Evolutionary conservation across 805 yeast genomes (phyloP), one percentile per base, ranked within the genome.

Genomic region (Kodamaea neixiangensis): DNA sequence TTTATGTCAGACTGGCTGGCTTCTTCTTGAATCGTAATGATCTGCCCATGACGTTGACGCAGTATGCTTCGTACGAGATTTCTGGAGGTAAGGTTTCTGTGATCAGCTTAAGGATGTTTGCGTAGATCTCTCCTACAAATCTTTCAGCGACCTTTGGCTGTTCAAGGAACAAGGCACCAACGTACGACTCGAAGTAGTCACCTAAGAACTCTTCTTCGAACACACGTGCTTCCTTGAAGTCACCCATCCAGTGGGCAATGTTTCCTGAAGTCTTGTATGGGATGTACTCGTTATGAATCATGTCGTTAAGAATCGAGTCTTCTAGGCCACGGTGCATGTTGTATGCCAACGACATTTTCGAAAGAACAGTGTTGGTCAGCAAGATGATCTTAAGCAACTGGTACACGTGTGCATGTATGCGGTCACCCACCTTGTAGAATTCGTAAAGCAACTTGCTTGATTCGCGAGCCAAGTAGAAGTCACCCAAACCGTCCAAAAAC

Each of bases 201-300:
- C 71, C 77, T 31, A 72, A 59, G 52, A 72, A 71, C 50, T 73
- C 77, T 48, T 72, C 75, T 55, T 73, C 76, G 52, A 71, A 72
- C 33, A 62, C 53, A 29, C 62, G 52, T 1, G 55, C 53, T 20
- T 58, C 59, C 2, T 54, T 54, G n/a, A 46, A 53, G 47, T 48
- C 51, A 22, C 45, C 48, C 51, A 48, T 44, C 51, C 51, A 48
- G 45, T 39, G 45, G 25, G 51, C 44, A n/a, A 48, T 48, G 11
- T 31, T 31, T 3, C 51, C 48, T 7, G 44, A 29, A 25, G 42
- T 48, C 18, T 37, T 48, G 41, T 56, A 53, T 7, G 73, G 67
- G 7, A 71, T 63, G 49, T 68, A 72, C 7, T 65, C 64, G 5
- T 57, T 49, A n/a, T 55, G 48, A 5, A 69, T 59, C 21, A 57